Base-by-base conservation (phyloP, 208 protist species). In the Acanthamoeba sp. region DNA sequence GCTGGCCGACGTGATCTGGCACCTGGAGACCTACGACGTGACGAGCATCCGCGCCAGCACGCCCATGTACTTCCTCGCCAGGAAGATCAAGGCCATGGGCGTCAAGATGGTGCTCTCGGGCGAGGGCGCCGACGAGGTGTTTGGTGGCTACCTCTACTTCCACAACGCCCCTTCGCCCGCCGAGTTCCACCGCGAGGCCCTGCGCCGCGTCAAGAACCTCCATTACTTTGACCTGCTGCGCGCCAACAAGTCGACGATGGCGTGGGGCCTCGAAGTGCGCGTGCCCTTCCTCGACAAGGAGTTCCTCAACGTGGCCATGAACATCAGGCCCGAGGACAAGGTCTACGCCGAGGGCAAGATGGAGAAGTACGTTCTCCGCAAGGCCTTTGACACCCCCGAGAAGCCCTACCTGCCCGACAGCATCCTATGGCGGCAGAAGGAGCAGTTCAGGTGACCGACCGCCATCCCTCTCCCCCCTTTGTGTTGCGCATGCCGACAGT, bases 11-110 rank as follows among this genome's bases (percentile, higher is more conserved):
- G 98, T 99, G 34, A 98, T 99, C 91, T 97, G 97, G 76, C 97
- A 98, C 71, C 95, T 99, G 2, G 98, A 99, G 96, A 99, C 98
- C 6, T 99, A 98, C 87, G 98, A 99, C 93, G 97, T 98, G 18
- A 99, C 98, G 1, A 98, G 98, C 2, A 97, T 99, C 62, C 97
- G 98, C 55, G 98, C 98, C 3, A 95, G 94, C 36, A 99, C 98
- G 50, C 98, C 98, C 18, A 98, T 98, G 98, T 98, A 98, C 95
- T 95, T 98, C 52, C 90, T 99, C 24, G 94, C 97, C 12, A 87
- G 98, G 45, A 97, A 97, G 84, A 99, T 99, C 95, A 98, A 99
- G 95, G 97, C 97, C 34, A 97, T 98, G 94, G 98, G 98, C 78
- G 97, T 98, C 45, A 99, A 99, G 95, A 98, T 98, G 97, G 98